phyloP scores from a whole-genome alignment of 1,139 yeast genomes.

The Kurtzmaniella quercitrusa region DNA sequence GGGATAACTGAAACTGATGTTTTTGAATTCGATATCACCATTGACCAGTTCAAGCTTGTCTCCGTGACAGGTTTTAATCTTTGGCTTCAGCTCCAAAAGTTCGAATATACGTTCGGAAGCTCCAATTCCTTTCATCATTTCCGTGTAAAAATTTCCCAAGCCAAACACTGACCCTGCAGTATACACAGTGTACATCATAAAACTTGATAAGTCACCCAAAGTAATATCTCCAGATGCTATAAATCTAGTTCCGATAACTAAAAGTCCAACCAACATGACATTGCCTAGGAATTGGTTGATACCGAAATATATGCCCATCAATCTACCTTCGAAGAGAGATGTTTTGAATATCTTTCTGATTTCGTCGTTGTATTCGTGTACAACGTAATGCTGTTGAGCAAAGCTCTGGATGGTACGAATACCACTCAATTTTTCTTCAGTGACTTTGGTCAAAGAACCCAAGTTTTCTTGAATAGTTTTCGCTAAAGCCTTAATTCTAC shows the following conservation, averaged over 20 bases:
- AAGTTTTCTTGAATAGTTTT: slow-evolving; percentile 79
- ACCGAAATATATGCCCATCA: slow-evolving; percentile 74
- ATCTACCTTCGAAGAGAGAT: slow-evolving; percentile 76
- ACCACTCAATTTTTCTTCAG: slow-evolving; percentile 88
- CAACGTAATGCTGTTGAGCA: slow-evolving; percentile 67
- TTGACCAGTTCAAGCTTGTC: slow-evolving; percentile 26
- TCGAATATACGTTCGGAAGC: slow-evolving; percentile 93
- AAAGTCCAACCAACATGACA: slow-evolving; percentile 67
- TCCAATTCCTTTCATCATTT: slow-evolving; percentile 94
- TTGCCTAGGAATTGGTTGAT: slow-evolving; percentile 81
- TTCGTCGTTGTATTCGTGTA: slow-evolving; percentile 53
- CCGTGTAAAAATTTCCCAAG: slow-evolving; percentile 84
- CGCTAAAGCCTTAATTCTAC: slow-evolving; percentile 70
- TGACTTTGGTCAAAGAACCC: slow-evolving; percentile 81
- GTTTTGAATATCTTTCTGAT: slow-evolving; percentile 69
- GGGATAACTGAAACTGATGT: slow-evolving; percentile 77
- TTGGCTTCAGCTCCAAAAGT: slow-evolving; percentile 70
- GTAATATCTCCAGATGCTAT: slow-evolving; percentile 70
- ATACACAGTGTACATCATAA: slow-evolving; percentile 89
- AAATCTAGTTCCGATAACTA: slow-evolving; percentile 76
- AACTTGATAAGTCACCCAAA: slow-evolving; percentile 87
- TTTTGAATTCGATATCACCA: slow-evolving; percentile 55
- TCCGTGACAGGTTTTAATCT: slow-evolving; percentile 64
- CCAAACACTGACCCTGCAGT: slow-evolving; percentile 91
- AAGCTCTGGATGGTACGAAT: slow-evolving; percentile 84